Evolutionary conservation across 2,329 filamentous ascomycete species (phyloP).

Genomic region (Ceratocystis variospora): DNA sequence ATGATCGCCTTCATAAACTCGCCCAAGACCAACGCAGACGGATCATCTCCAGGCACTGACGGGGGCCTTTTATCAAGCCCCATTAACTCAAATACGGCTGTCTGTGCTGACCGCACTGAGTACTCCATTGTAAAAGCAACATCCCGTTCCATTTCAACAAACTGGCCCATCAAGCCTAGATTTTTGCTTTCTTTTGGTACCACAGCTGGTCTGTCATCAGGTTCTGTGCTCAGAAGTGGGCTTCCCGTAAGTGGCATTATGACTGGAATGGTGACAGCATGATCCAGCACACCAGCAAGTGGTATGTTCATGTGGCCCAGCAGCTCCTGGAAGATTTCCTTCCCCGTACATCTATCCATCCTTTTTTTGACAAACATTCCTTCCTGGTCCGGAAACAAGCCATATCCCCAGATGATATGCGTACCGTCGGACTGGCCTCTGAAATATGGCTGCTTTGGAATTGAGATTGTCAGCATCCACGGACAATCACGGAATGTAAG

Average conservation of each 20-base stretch:
- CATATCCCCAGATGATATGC: constrained; percentile 30
- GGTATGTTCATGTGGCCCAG: constrained; percentile 28
- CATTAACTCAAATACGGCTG: constrained; percentile 25
- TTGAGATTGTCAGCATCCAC: constrained; percentile 30
- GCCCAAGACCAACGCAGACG: constrained; percentile 19
- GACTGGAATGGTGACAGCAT: constrained; percentile 24
- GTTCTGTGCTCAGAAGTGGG: constrained; percentile 27
- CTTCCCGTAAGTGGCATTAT: constrained; percentile 31
- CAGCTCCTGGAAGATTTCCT: constrained; percentile 30
- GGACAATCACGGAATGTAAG: constrained; percentile 27
- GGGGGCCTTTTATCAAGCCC: constrained; percentile 24
- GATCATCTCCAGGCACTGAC: constrained; percentile 23
- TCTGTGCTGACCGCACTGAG: constrained; percentile 27
- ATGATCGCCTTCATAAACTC: constrained; percentile 20
- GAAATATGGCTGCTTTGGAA: constrained; percentile 32
- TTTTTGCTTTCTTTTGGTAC: constrained; percentile 28
- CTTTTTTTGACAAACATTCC: constrained; percentile 30
- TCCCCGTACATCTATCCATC: constrained; percentile 30
- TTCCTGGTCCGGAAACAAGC: constrained; percentile 27
- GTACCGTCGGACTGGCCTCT: constrained; percentile 26
- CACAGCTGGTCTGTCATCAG: constrained; percentile 28
- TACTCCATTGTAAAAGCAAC: constrained; percentile 27
- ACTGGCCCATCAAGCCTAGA: constrained; percentile 31
- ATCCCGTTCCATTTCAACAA: constrained; percentile 30
- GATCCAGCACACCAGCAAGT: constrained; percentile 22